Conservation (phyloP, 495 filamentous ascomycete genomes). For the Penicillium psychrofluorescens region DNA sequence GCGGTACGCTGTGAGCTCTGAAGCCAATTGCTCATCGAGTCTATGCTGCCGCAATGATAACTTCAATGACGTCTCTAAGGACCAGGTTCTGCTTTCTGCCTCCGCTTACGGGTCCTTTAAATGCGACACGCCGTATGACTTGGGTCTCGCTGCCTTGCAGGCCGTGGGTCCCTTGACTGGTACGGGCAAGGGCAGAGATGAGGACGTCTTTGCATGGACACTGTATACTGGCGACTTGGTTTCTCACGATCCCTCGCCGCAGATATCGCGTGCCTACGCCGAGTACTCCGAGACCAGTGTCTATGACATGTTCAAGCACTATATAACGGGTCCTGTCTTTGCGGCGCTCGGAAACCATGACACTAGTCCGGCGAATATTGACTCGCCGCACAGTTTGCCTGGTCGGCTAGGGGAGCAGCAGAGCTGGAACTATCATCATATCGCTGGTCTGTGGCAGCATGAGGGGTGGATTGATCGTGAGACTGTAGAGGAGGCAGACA, state of each 20-base stretch:
- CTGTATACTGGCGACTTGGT: conserved; percentile 52
- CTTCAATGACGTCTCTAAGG: conserved; percentile 21
- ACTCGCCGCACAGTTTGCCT: conserved; percentile 43
- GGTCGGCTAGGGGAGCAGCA: conserved; percentile 46
- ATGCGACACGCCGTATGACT: conserved; percentile 54
- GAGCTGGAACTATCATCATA: conserved; percentile 48
- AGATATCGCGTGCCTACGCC: conserved; percentile 40
- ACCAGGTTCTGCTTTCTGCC: conserved; percentile 37
- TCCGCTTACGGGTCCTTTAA: conserved; percentile 46
- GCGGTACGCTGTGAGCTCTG: conserved; percentile 45
- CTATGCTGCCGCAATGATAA: conserved; percentile 48
- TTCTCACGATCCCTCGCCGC: conserved; percentile 41
- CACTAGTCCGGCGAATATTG: conserved; percentile 42
- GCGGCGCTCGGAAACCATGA: conserved; percentile 51
- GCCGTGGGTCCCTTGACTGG: conserved; percentile 51
- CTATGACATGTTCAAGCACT: conserved; percentile 47
- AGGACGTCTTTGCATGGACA: conserved; percentile 38
- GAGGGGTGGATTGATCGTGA: conserved; percentile 41
- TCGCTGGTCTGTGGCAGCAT: conserved; percentile 44
- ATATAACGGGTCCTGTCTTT: conserved; percentile 50
- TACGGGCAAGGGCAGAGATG: conserved; percentile 25
- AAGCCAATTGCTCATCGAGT: conserved; percentile 47
- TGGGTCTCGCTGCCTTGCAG: conserved; percentile 50
- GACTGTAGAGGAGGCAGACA: conserved; percentile 32
- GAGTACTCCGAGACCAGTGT: conserved; percentile 45